Evolutionary conservation across 148 eudicot species (phyloP).

Genomic region (Nepenthes mirabilis): DNA sequence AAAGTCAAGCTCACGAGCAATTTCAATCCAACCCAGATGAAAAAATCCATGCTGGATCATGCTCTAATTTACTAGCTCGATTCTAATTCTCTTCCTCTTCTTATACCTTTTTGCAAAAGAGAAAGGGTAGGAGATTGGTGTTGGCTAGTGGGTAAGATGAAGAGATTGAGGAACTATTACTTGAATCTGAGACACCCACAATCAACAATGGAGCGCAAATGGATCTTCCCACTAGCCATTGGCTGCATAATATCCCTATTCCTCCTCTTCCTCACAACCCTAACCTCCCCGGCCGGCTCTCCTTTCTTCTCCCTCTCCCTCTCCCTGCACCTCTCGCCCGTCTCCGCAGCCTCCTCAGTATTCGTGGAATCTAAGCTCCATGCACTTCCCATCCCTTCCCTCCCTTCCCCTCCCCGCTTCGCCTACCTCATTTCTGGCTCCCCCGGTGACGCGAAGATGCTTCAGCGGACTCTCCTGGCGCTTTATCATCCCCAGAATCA

Average conservation of each 20-base stretch:
- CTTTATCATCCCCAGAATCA: conserved; percentile 68
- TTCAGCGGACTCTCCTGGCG: conserved; percentile 52
- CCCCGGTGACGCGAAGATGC: conserved; percentile 43
- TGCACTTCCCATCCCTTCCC: conserved; percentile 28
- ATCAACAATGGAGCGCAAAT: conserved; percentile 28
- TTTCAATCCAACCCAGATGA: too few relatives aligned
- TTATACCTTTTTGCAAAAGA: too few relatives aligned
- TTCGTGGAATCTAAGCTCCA: conserved; percentile 68
- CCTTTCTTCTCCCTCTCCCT: conserved; percentile 26
- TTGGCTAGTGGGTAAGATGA: neutral
- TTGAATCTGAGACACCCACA: conserved; percentile 23
- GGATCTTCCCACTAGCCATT: conserved; percentile 66
- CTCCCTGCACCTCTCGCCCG: conserved; percentile 12
- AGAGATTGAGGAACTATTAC: neutral
- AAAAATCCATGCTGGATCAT: too few relatives aligned
- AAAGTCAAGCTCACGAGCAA: too few relatives aligned
- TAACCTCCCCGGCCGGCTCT: conserved; percentile 34
- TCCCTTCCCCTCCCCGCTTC: conserved; percentile 59
- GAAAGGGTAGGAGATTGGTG: too few relatives aligned
- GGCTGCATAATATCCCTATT: conserved; percentile 39
- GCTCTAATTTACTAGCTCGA: too few relatives aligned
- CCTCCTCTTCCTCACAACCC: conserved; percentile 46
- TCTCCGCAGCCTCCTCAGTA: conserved; percentile 23
- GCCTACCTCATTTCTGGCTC: conserved; percentile 91
- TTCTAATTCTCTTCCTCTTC: too few relatives aligned